Percentiles rank a stretch among this genome's conserved stretches.
Evolutionary conservation across 345 rosid species (phyloP).

Genomic region (Euphorbia lathyris): DNA sequence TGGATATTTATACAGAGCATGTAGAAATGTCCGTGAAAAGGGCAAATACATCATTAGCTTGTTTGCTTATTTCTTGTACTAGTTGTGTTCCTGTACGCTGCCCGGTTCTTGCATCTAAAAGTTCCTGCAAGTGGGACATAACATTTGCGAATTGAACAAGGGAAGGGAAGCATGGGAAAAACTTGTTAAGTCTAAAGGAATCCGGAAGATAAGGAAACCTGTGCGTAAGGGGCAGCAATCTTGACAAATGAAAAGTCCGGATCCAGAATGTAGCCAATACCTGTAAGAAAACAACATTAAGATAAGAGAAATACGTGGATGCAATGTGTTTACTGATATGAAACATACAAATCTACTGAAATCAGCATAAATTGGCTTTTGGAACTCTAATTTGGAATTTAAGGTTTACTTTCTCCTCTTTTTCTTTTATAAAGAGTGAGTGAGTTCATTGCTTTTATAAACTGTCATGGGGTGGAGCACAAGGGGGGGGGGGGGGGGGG

Average conservation of each 20-base stretch:
- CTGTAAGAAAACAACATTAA: conserved; percentile 39
- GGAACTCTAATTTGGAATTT: background rate
- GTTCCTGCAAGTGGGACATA: conserved; percentile 53
- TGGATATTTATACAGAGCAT: background rate
- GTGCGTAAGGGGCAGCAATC: conserved; percentile 93
- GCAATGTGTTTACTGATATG: background rate
- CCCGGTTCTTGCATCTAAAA: conserved; percentile 60
- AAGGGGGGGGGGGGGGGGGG: background rate
- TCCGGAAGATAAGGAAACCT: conserved; percentile 39
- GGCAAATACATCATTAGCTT: conserved; percentile 71
- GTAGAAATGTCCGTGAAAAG: conserved; percentile 2
- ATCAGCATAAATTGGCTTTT: background rate
- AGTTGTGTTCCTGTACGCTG: conserved; percentile 54
- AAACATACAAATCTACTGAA: background rate
- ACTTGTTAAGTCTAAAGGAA: background rate
- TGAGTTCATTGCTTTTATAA: background rate
- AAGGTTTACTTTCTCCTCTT: background rate
- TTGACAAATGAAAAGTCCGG: conserved; percentile 80
- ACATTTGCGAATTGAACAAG: conserved; percentile 2
- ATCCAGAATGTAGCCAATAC: conserved; percentile 80
- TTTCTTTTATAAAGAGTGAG: background rate
- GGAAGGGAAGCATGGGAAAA: background rate
- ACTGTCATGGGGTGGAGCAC: too few relatives aligned
- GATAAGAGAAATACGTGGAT: background rate
- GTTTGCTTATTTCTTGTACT: conserved; percentile 78